Evolutionary conservation across 1,284 basidiomycete species (phyloP), one percentile per base, ranked within the genome.

Genomic region (Trichosporon ovoides): DNA sequence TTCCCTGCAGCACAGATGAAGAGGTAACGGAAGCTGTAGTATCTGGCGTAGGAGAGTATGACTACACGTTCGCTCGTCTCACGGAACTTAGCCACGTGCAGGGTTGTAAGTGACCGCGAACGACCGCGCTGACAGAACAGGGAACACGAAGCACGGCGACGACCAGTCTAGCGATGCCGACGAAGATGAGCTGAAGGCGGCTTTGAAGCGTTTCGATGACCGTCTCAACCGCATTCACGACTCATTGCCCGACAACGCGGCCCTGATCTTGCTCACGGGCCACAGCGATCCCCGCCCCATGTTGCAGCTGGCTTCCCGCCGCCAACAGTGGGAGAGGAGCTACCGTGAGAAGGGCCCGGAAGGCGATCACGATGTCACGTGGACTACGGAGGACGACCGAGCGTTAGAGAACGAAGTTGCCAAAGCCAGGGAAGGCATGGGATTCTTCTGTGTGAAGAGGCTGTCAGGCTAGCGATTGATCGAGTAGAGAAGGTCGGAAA

Each of bases 281-380:
- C 90, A 95, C 70, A 84, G 85, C 1, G 89, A 94, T 70, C 91
- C 93, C 0, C 83, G 89, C 0, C 79, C 75, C 1, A 91, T 93
- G 88, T 79, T 86, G 1, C 72, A 80, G 22, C 78, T 95, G 18
- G 85, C 85, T 58, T 81, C 82, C 3, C 82, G 85, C 56, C 87
- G 90, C 71, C 76, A 77, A 4, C 81, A 82, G 18, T 94, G 91
- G 67, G 91, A 95, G 69, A 80, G 77, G 34, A 82, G 85, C 31
- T 79, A 88, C 65, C 82, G 84, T 67, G 80, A 79, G 40, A 56
- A 72, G 2, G 75, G 86, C 81, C 31, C 38, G 13, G 18, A 28
- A 7, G 57, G 71, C 3, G 74, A 85, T 5, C 61, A 59, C 7
- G 77, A 78, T 38, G 78, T 80, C 52, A 72, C 81, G 74, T 96